phyloP scores from a whole-genome alignment of 164 flowering plant species.

The Houttuynia cordata region DNA sequence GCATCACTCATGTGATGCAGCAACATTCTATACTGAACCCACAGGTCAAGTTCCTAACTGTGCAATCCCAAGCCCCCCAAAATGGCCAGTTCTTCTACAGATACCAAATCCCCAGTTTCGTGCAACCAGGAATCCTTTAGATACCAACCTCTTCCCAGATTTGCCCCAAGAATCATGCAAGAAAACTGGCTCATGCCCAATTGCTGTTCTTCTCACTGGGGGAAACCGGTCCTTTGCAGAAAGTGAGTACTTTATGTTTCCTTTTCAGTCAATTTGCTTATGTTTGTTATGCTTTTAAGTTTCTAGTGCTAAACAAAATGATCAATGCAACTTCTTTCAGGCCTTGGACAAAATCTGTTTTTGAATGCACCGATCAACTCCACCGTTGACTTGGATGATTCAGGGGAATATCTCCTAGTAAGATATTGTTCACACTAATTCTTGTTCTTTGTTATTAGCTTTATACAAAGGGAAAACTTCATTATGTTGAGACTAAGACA shows the following conservation, averaged over 20 bases:
- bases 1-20: slow-evolving; percentile 39
- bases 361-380: slow-evolving; percentile 32
- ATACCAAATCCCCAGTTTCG: slow-evolving; percentile 56
- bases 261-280: background rate
- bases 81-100: slow-evolving; percentile 83
- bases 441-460: background rate
- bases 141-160: slow-evolving; percentile 20
- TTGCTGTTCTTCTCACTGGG: slow-evolving; percentile 66
- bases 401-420: background rate
- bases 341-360: slow-evolving; percentile 41
- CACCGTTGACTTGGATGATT: slow-evolving; percentile 30
- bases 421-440: background rate
- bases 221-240: slow-evolving; percentile 9
- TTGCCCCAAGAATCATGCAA: slow-evolving; percentile 67
- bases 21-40: slow-evolving; percentile 9
- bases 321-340: slow-evolving; percentile 20
- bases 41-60: slow-evolving; percentile 38
- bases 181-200: slow-evolving; percentile 64
- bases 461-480: background rate
- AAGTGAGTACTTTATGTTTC: slow-evolving; percentile 1
- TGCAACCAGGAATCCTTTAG: slow-evolving; percentile 38
- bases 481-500: slow-evolving; percentile 1
- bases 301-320: background rate
- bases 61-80: slow-evolving; percentile 51
- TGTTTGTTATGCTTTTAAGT: background rate